Percentiles rank a stretch among this genome's conserved stretches.
These are phyloP conservation scores for Vitis cinerea DNA, from an alignment of 164 flowering plant genomes.

Conservation along the genomic window DNA sequence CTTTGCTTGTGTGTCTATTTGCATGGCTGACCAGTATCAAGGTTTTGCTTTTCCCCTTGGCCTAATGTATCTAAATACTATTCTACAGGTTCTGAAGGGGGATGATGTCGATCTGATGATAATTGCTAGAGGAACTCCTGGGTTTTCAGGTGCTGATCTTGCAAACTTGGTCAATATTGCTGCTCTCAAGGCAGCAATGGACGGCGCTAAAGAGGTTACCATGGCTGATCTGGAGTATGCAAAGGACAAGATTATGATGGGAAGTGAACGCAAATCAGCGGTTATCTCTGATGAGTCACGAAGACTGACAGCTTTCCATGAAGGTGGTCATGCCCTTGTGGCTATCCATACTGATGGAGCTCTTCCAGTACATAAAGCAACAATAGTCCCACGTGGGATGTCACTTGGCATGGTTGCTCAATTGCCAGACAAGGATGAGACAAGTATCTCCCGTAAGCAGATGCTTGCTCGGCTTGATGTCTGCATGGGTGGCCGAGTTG, in stretches of 20 bases:
- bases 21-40: no score
- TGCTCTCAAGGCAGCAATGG: constrained; percentile 94
- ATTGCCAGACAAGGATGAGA: constrained; percentile 79
- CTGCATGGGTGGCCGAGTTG: constrained; percentile 95
- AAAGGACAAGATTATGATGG: constrained; percentile 89
- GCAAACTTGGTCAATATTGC: constrained; percentile 92
- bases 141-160: constrained; percentile 89
- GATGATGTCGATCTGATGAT: constrained; percentile 94
- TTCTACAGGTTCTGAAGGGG: constrained; percentile 70
- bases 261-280: constrained; percentile 93
- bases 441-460: constrained; percentile 77
- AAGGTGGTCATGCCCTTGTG: constrained; percentile 96
- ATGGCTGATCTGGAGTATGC: constrained; percentile 85
- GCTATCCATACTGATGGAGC: constrained; percentile 98
- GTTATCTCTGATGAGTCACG: constrained; percentile 90
- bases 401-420: constrained; percentile 91
- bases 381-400: constrained; percentile 90
- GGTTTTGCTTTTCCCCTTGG: no score
- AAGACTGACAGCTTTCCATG: constrained; percentile 85
- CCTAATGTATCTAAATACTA: no score
- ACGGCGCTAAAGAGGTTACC: constrained; percentile 81
- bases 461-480: constrained; percentile 97
- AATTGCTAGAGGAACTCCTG: constrained; percentile 97
- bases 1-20: no score
- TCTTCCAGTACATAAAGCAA: constrained; percentile 89